Conservation (phyloP, 257 asterid genomes). For the Rhazya stricta region DNA sequence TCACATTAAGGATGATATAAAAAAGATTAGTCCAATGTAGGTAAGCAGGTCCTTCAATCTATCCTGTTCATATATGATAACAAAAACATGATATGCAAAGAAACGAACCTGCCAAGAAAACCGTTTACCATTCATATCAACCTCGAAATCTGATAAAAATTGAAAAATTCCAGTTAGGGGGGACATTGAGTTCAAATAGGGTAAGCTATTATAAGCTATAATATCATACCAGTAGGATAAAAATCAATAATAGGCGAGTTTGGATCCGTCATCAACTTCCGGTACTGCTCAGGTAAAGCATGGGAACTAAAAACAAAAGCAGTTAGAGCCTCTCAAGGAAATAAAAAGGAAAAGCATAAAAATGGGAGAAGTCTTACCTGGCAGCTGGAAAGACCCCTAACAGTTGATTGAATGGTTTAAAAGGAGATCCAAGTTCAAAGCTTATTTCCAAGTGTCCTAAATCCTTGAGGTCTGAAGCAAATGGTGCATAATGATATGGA, state of each 20-base stretch:
- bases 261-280: slow-evolving; percentile 89
- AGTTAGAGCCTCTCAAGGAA: slow-evolving; percentile 28
- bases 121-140: slow-evolving; percentile 95
- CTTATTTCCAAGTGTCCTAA: slow-evolving; percentile 61
- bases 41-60: background rate
- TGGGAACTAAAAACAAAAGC: slow-evolving; percentile 64
- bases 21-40: background rate
- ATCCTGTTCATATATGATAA: background rate
- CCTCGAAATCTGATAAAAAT: slow-evolving; percentile 67
- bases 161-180: slow-evolving; percentile 16
- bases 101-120: slow-evolving; percentile 76
- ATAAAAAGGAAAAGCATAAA: slow-evolving; percentile 2
- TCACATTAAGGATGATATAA: slow-evolving; percentile 15
- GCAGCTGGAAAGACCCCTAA: slow-evolving; percentile 98
- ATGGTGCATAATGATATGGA: slow-evolving; percentile 97
- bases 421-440: slow-evolving; percentile 85
- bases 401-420: slow-evolving; percentile 91
- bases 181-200: slow-evolving; percentile 4
- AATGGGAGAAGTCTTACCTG: slow-evolving; percentile 44
- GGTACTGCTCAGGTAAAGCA: slow-evolving; percentile 82
- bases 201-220: slow-evolving; percentile 2
- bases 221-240: slow-evolving; percentile 73
- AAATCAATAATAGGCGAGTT: slow-evolving; percentile 88
- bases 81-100: background rate
- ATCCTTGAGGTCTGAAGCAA: slow-evolving; percentile 92